Evolutionary conservation across 257 asterid species (phyloP).

Genomic region (Fraxinus cuspidata): DNA sequence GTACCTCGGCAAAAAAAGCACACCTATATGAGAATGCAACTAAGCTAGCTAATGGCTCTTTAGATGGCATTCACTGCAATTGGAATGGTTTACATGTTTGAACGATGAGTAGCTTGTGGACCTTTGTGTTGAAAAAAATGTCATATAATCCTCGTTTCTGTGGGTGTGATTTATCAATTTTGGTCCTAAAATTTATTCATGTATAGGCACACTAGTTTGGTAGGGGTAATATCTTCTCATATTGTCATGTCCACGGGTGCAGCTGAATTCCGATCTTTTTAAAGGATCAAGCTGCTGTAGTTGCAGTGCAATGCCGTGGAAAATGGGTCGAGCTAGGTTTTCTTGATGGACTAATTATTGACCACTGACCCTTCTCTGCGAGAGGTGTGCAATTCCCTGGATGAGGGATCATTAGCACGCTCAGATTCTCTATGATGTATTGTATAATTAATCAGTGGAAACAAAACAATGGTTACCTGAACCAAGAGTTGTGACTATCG

Average conservation of each 20-base stretch:
- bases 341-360: not conserved
- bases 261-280: conserved; percentile 45
- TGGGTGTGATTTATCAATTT: conserved; percentile 15
- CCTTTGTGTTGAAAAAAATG: not conserved
- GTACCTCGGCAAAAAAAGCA: conserved; percentile 44
- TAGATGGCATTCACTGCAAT: conserved; percentile 55
- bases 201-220: conserved; percentile 31
- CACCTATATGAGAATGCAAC: conserved; percentile 48
- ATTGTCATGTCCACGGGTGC: conserved; percentile 27
- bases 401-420: not conserved
- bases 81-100: conserved; percentile 72
- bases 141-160: not conserved
- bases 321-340: conserved; percentile 4
- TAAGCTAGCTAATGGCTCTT: conserved; percentile 52
- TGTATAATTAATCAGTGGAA: not conserved
- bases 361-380: not conserved
- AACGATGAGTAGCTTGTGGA: conserved; percentile 8
- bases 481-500: not conserved
- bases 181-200: conserved; percentile 15
- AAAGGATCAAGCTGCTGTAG: conserved; percentile 35
- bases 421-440: not conserved
- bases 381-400: not conserved
- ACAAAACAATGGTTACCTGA: not conserved
- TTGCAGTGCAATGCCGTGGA: conserved; percentile 22
- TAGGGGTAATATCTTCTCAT: conserved; percentile 23